These are phyloP conservation scores for Mediolabrus comicus DNA, from an alignment of 108 stramenopile genomes.

Conservation along the genomic window DNA sequence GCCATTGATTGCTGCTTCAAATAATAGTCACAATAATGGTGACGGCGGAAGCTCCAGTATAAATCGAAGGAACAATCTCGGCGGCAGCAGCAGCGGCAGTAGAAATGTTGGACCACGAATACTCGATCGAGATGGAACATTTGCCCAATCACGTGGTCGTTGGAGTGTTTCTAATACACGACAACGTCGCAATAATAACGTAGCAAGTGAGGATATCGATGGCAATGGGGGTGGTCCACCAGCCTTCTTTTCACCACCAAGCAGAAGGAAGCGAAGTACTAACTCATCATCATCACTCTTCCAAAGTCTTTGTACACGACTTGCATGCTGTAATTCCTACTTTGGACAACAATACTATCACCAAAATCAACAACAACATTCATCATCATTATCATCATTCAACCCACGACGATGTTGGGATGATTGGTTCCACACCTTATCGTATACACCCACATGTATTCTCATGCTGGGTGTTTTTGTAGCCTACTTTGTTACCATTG, in stretches of 20 bases:
- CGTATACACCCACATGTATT: conserved; percentile 61
- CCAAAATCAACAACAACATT: neutral
- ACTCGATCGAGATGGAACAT: conserved; percentile 67
- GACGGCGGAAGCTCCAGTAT: neutral
- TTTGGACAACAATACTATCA: neutral
- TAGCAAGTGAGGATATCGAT: neutral
- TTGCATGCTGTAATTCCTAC: neutral
- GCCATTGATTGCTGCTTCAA: neutral
- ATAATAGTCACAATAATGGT: neutral
- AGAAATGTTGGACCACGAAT: conserved; percentile 54
- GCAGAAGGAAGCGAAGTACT: neutral
- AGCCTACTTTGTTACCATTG: conserved; percentile 56
- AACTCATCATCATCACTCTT: neutral
- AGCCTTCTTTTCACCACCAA: neutral
- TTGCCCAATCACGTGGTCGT: conserved; percentile 70
- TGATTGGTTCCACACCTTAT: conserved; percentile 79
- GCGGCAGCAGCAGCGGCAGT: too few species aligned
- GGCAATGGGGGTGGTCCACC: neutral
- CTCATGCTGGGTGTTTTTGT: conserved; percentile 65
- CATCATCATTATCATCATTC: conserved; percentile 1
- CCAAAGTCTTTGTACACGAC: neutral
- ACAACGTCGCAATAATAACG: neutral
- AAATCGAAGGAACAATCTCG: too few species aligned
- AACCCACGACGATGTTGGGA: conserved; percentile 54
- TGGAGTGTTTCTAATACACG: conserved; percentile 58